phyloP scores from a whole-genome alignment of 805 yeast genomes.

The Teunomyces pallodes region DNA sequence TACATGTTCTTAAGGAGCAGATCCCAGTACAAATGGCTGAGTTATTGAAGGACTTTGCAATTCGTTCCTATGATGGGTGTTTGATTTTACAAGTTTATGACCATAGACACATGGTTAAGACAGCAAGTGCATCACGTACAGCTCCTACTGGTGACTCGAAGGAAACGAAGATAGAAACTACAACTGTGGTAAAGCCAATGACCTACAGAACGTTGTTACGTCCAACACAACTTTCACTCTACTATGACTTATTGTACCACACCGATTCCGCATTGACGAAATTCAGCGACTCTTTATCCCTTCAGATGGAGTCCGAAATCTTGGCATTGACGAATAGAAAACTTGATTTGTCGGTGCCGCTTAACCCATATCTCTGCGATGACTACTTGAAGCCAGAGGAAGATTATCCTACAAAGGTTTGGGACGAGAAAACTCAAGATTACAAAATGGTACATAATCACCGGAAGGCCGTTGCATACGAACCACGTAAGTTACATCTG shows the following conservation, averaged over 20 bases:
- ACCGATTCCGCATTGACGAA: slow-evolving; percentile 73
- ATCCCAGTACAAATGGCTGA: slow-evolving; percentile 90
- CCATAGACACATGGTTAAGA: slow-evolving; percentile 55
- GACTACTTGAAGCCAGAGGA: slow-evolving; percentile 48
- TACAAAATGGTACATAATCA: slow-evolving; percentile 28
- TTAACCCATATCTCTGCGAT: slow-evolving; percentile 60
- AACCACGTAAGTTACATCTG: slow-evolving; percentile 38
- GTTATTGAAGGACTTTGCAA: slow-evolving; percentile 81
- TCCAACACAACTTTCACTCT: slow-evolving; percentile 78
- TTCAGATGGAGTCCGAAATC: slow-evolving; percentile 86
- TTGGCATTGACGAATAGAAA: slow-evolving; percentile 76
- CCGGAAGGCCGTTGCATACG: slow-evolving; percentile 29
- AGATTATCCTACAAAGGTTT: slow-evolving; percentile 47
- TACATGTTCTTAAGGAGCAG: slow-evolving; percentile 74
- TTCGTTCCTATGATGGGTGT: slow-evolving; percentile 86
- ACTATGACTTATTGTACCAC: slow-evolving; percentile 80
- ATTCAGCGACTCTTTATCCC: slow-evolving; percentile 74
- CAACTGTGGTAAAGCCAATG: slow-evolving; percentile 49
- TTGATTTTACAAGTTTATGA: slow-evolving; percentile 83
- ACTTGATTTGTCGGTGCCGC: slow-evolving; percentile 68
- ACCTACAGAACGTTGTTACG: slow-evolving; percentile 73
- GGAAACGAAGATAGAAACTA: not conserved
- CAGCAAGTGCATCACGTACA: slow-evolving; percentile 1
- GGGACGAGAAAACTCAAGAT: slow-evolving; percentile 34
- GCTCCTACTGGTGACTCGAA: not conserved